Evolutionary conservation across 257 asterid genomes (phyloP), one percentile per base, ranked within the genome.

Genomic region (Capsicum pubescens): DNA sequence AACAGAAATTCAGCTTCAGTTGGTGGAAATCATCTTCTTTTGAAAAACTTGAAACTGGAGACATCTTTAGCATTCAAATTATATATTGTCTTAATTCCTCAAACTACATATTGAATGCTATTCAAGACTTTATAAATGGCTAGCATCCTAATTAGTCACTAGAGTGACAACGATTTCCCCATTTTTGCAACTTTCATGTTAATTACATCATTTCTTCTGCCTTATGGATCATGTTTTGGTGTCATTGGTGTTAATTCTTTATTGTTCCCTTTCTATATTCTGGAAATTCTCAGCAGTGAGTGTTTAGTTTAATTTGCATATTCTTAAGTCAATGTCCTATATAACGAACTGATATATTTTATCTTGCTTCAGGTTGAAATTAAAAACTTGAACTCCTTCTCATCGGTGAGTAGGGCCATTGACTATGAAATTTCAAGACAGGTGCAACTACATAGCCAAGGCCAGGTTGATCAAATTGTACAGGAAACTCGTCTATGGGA

Each of bases 401-500:
- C 99, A 82, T 92, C 99, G 11, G 82, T 97, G 90, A 89, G 97
- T 89, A 90, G 98, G 86, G 99, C 99, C 87, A 93, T 97, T 68
- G 98, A 93, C 87, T 97, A 87, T 88, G 99, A 97, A 90, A 95
- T 97, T 87, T 87, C 92, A 80, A 91, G 99, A 89, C 99, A 95
- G 92, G 98, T 83, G 48, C 90, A 69, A 32, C 98, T 94, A 54
- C 97, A 93, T 90, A 86, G 69, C 88, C 91, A 94, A 92, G 97
- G 98, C 71, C 93, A 91, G 90, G 91, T 89, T 66, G 92, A 93
- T 89, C 90, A 93, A 86, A 95, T 97, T 88, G 97, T 93, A 82
- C 98, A 87, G 88, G 99, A 97, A 89, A 97, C 99, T 90, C 98
- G 99, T 72, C 95, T 91, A 52, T 97, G 98, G 99, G 99, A 97